Percentiles rank a stretch among this genome's conserved stretches.
phyloP scores from a whole-genome alignment of 441 rosid species.

The Eruca vesicaria region DNA sequence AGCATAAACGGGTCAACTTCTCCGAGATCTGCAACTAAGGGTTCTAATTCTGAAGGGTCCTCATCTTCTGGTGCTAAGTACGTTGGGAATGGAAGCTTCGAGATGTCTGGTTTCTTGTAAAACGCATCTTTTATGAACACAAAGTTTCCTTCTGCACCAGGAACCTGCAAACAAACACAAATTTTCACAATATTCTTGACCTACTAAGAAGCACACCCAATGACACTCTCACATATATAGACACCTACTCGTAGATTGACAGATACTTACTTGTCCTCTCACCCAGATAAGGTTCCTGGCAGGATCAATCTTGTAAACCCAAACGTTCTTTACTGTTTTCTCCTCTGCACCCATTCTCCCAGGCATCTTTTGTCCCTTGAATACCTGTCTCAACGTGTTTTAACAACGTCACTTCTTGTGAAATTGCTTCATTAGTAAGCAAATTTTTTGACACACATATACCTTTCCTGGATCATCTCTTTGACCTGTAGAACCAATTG shows the following conservation, averaged over 20 bases:
- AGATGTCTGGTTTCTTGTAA: conserved; percentile 75
- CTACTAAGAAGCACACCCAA: conserved; percentile 12
- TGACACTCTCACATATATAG: not conserved
- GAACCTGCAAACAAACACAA: conserved; percentile 53
- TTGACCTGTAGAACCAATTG: conserved; percentile 89
- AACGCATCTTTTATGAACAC: conserved; percentile 83
- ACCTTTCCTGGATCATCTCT: conserved; percentile 97
- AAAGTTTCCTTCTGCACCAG: conserved; percentile 89
- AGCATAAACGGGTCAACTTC: conserved; percentile 82
- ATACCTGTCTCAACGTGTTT: conserved; percentile 28
- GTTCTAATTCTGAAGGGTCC: conserved; percentile 46
- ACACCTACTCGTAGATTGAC: not conserved
- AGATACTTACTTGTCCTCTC: conserved; percentile 79
- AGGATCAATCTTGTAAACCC: conserved; percentile 89
- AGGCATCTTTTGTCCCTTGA: conserved; percentile 92
- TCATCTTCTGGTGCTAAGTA: conserved; percentile 63
- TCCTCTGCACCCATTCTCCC: conserved; percentile 91
- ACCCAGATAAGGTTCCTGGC: conserved; percentile 91
- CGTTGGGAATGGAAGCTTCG: conserved; percentile 85
- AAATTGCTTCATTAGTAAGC: conserved; percentile 4
- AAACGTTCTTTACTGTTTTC: conserved; percentile 85
- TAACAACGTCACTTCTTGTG: not conserved
- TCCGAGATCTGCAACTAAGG: conserved; percentile 74
- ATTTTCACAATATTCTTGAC: not conserved
- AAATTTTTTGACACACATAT: conserved; percentile 34